A percentile compares a stretch with the other conserved stretches of the same genome.
These are phyloP conservation scores for Mucor irregularis DNA, from an alignment of 371 early-diverging fungal genomes.

Conservation along the genomic window DNA sequence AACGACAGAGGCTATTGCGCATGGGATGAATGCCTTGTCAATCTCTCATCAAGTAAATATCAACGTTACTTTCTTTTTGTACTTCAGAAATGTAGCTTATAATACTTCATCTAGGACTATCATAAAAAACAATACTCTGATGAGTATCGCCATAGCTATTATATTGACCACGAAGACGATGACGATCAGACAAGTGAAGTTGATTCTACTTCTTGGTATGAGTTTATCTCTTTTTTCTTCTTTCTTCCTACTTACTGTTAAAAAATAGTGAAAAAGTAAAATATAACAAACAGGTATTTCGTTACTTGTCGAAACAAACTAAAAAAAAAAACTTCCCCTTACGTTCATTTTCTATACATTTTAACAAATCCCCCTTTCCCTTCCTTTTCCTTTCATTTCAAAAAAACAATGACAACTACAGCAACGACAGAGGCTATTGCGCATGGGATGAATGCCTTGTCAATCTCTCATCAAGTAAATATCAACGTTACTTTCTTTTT, in stretches of 20 bases:
- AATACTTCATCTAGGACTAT: background rate
- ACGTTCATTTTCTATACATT: background rate
- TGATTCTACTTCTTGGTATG: background rate
- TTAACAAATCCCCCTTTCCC: background rate
- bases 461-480: constrained; percentile 4
- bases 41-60: constrained; percentile 3
- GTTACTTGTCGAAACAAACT: too few relatives aligned
- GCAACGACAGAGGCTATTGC: background rate
- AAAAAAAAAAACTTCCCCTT: background rate
- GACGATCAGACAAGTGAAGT: background rate
- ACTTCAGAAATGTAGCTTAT: too few relatives aligned
- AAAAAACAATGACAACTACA: background rate
- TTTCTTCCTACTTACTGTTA: background rate
- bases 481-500: background rate
- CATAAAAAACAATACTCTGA: background rate
- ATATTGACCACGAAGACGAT: too few relatives aligned
- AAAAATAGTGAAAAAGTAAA: too few relatives aligned
- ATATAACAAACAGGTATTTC: constrained; percentile 1
- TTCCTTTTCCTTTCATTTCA: background rate
- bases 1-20: background rate
- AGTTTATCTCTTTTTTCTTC: background rate
- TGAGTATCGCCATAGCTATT: too few relatives aligned
- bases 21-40: background rate
- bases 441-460: background rate
- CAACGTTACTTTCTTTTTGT: background rate